Base-by-base conservation (phyloP, 495 filamentous ascomycete genomes). In the Aspergillus sparsus region DNA sequence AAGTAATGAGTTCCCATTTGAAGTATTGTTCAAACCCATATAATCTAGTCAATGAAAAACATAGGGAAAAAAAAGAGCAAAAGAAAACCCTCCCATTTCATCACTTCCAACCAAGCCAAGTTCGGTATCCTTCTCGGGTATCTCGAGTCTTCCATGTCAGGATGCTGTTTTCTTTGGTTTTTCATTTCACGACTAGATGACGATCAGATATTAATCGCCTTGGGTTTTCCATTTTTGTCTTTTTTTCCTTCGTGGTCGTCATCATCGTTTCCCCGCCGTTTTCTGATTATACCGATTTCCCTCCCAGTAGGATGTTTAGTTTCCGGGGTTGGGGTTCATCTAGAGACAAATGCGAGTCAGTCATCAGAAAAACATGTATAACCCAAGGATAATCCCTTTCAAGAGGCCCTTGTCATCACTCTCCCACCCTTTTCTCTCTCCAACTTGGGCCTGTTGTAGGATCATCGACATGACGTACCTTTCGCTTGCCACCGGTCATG, bases 401-500 rank as follows among this genome's bases (percentile, higher is more conserved):
- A 27, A 27, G 21, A 27, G 21, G 1, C 21, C 21, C 21, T 27
- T 27, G 21, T 27, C 21, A 27, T 27, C 21, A 3, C 21, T 27
- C 3, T 27, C 21, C 21, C 21, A 27, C 21, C 21, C 21, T n/a
- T n/a, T n/a, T n/a, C n/a, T 18, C 56, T 60, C 15, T 35, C 49
- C 53, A 49, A 32, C 16, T 41, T 33, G 33, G 33, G 49, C 53
- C 54, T 58, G 49, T 13, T 11, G 46, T 42, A 35, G 21, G 51
- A 55, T 46, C 49, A 47, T 54, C 18, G 33, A n/a, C 12, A 47
- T 18, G 39, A 67, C 81, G 67, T 76, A 95, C 92, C 93, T 98
- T 98, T 80, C 94, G 85, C 93, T 99, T 99, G 79, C 94, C 94
- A 78, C 94, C 94, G 60, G 94, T 97, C 86, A 97, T 83, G 69